phyloP scores from a whole-genome alignment of 192 early-diverging fungal species.

The Backusella mclennaniae region DNA sequence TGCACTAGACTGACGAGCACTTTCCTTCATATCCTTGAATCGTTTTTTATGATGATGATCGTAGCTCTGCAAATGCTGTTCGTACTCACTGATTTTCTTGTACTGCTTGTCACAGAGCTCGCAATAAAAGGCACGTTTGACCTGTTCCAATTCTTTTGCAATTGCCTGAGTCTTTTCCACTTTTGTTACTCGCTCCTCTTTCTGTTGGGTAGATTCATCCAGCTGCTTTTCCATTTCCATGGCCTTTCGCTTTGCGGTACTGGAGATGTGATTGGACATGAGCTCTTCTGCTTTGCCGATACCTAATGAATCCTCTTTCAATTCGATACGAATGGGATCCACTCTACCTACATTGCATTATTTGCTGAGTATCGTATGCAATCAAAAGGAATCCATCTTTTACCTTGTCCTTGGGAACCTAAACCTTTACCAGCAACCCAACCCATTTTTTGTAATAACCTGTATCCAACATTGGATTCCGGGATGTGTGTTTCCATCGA shows the following conservation, averaged over 20 bases:
- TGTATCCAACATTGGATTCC: conserved; percentile 60
- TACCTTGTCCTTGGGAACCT: conserved; percentile 56
- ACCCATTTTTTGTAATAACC: conserved; percentile 69
- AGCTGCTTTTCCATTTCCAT: conserved; percentile 65
- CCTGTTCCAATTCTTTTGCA: conserved; percentile 53
- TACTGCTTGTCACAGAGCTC: conserved; percentile 80
- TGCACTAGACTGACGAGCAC: conserved; percentile 32
- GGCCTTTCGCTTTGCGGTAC: conserved; percentile 60
- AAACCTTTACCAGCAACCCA: conserved; percentile 66
- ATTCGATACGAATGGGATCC: conserved; percentile 66
- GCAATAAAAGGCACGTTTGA: conserved; percentile 79
- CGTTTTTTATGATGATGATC: conserved; percentile 81
- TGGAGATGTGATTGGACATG: conserved; percentile 48
- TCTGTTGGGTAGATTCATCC: conserved; percentile 63
- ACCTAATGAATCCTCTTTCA: conserved; percentile 64
- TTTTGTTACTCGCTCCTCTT: conserved; percentile 53
- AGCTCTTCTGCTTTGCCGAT: conserved; percentile 64
- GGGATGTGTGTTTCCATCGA: conserved; percentile 63
- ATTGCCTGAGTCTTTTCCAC: conserved; percentile 48
- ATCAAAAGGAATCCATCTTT: neutral
- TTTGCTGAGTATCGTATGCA: neutral
- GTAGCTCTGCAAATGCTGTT: conserved; percentile 72
- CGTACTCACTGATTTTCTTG: conserved; percentile 70
- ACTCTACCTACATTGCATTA: conserved; percentile 48
- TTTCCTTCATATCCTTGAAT: conserved; percentile 78